Base-by-base conservation (phyloP, 1,284 basidiomycete genomes). In the Marasmius tenuissimus region DNA sequence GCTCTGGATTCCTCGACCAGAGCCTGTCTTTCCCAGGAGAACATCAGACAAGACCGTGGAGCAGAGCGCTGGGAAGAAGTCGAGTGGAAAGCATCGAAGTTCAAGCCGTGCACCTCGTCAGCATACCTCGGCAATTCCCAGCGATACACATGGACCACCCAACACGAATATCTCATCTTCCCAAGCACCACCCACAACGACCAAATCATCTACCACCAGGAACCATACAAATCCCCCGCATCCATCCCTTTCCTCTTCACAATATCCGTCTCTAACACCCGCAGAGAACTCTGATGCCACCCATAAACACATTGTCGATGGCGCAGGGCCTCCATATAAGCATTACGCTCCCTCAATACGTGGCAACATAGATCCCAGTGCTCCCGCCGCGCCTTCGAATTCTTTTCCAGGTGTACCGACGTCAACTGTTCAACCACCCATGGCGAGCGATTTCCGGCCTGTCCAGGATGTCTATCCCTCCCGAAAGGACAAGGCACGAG, bases 61-160 rank as follows among this genome's bases (percentile, higher is more conserved):
- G 50, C 57, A 45, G 59, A 63, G 49, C 39, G 56, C 18, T 55
- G 58, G 59, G 47, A 56, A 11, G 27, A 64, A 62, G 56, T 61
- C 67, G 56, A 61, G 59, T 61, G 72, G 73, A 55, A 72, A 69
- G 56, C 69, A 39, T 39, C 47, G 66, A 57, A 70, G 65, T 60
- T 70, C 72, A 37, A 73, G 67, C 61, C 69, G 71, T 53, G 61
- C 69, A 58, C 67, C 67, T 58, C 72, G 55, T 53, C 58, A 53
- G 42, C 39, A 47, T 38, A 45, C 27, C 27, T 27, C 27, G 27
- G 27, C 52, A 33, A 11, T 40, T 22, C 20, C 20, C 14, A 49
- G 38, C 8, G 40, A 53, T n/a, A 50, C 47, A 18, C 54, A 45
- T 35, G 47, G 38, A 35, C 18, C 47, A 14, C 56, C 39, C 18